Percentiles rank a stretch among this genome's conserved stretches.
phyloP scores from a whole-genome alignment of 2,329 filamentous ascomycete species.

The Ophiostoma triangulosporum region DNA sequence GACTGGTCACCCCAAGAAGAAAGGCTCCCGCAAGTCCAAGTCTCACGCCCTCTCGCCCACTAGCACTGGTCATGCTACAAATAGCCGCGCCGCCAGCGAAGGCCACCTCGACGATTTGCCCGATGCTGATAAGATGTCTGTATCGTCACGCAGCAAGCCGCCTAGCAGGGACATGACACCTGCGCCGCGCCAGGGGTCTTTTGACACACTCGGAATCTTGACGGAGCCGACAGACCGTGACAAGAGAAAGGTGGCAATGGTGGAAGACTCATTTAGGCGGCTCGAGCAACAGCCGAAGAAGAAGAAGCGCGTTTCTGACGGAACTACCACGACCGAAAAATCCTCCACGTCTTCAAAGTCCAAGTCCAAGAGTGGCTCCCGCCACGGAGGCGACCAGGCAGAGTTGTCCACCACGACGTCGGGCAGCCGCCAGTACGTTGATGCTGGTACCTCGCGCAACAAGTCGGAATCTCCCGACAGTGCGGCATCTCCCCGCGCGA shows the following conservation, averaged over 20 bases:
- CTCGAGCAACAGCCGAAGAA: constrained; percentile 47
- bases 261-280: constrained; percentile 49
- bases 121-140: constrained; percentile 40
- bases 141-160: constrained; percentile 48
- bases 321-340: constrained; percentile 19
- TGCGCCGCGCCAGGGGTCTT: constrained; percentile 39
- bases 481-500: constrained; percentile 25
- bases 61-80: constrained; percentile 47
- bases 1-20: constrained; percentile 27
- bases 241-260: constrained; percentile 52
- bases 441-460: constrained; percentile 39
- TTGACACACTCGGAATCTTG: constrained; percentile 45
- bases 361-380: constrained; percentile 17
- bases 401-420: constrained; percentile 21
- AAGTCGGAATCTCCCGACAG: constrained; percentile 39
- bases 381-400: constrained; percentile 11
- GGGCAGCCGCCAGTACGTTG: constrained; percentile 33
- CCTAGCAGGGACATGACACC: constrained; percentile 54
- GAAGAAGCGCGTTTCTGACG: constrained; percentile 49
- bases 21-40: constrained; percentile 38
- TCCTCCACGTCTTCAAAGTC: constrained; percentile 12
- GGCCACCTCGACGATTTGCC: constrained; percentile 40
- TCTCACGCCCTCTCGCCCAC: constrained; percentile 44
- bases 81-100: constrained; percentile 51
- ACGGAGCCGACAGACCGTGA: constrained; percentile 53